phyloP scores from a whole-genome alignment of 306 rosid genomes.

The Carpinus viminea region DNA sequence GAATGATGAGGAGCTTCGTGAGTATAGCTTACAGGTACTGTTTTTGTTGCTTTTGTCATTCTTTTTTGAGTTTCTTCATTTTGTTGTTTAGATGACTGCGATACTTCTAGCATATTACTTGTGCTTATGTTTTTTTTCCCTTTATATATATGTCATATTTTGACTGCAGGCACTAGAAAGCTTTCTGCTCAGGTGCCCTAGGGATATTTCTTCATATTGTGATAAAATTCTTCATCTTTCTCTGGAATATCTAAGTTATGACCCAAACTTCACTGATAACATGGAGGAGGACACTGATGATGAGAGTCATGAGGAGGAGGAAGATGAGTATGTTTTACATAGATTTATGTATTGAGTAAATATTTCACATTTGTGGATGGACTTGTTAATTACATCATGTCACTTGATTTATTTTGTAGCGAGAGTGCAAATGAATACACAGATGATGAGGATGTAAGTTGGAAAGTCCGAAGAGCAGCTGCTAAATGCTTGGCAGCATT shows the following conservation, averaged over 20 bases:
- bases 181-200: slow-evolving; percentile 95
- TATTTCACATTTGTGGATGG: slow-evolving; percentile 16
- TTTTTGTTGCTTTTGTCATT: slow-evolving; percentile 10
- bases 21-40: slow-evolving; percentile 92
- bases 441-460: slow-evolving; percentile 98
- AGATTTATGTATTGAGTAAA: slow-evolving; percentile 23
- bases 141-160: slow-evolving; percentile 28
- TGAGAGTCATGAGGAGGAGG: slow-evolving; percentile 90
- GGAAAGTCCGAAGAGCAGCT: slow-evolving; percentile 99
- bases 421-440: slow-evolving; percentile 98
- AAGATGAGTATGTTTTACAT: slow-evolving; percentile 76
- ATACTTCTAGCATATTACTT: neutral
- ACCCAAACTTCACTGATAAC: slow-evolving; percentile 96
- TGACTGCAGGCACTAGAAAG: slow-evolving; percentile 80
- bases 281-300: slow-evolving; percentile 99
- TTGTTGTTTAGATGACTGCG: neutral
- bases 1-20: slow-evolving; percentile 99
- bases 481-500: slow-evolving; percentile 98
- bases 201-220: slow-evolving; percentile 85
- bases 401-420: slow-evolving; percentile 47
- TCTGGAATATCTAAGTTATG: slow-evolving; percentile 86
- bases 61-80: neutral
- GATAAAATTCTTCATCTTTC: slow-evolving; percentile 87
- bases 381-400: slow-evolving; percentile 23
- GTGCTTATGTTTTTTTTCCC: neutral